Conservation (phyloP, 495 filamentous ascomycete species). For the Trichodelitschia bisporula region DNA sequence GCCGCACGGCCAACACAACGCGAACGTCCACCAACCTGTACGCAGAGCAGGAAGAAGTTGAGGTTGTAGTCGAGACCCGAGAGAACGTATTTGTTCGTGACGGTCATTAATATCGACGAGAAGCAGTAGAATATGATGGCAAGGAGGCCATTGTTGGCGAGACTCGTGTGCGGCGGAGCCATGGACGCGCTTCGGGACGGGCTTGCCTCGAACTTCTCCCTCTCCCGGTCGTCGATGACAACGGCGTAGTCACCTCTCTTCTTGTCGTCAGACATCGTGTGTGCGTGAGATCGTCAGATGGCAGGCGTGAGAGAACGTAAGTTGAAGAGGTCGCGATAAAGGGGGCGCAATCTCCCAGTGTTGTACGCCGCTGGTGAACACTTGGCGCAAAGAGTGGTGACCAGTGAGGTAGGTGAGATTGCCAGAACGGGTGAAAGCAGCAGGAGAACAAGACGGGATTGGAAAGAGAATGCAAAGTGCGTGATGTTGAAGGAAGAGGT, state of each 20-base stretch:
- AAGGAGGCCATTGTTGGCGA: conserved; percentile 47
- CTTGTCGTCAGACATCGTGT: conserved; percentile 50
- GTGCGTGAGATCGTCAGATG: background rate
- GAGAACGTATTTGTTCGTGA: conserved; percentile 96
- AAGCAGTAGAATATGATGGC: conserved; percentile 80
- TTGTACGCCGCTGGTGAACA: too few relatives aligned
- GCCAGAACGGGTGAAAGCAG: too few relatives aligned
- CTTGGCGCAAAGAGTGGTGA: too few relatives aligned
- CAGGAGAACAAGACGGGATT: too few relatives aligned
- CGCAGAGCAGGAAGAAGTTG: conserved; percentile 79
- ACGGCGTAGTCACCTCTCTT: conserved; percentile 40
- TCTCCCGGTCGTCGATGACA: conserved; percentile 22
- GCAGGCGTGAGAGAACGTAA: background rate
- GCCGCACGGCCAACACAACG: too few relatives aligned
- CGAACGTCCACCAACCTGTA: conserved; percentile 44
- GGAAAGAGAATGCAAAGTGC: too few relatives aligned
- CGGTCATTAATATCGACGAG: conserved; percentile 93
- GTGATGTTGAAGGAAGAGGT: too few relatives aligned
- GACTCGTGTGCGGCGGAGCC: conserved; percentile 6
- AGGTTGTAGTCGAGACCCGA: conserved; percentile 81
- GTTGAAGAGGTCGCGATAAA: conserved; percentile 13
- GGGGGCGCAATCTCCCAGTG: too few relatives aligned
- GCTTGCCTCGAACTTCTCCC: conserved; percentile 23
- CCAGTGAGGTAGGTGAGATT: too few relatives aligned
- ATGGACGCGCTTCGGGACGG: conserved; percentile 16